Evolutionary conservation across 768 basidiomycete species (phyloP), one percentile per base, ranked within the genome.

Genomic region (Antrodiella citrinella): DNA sequence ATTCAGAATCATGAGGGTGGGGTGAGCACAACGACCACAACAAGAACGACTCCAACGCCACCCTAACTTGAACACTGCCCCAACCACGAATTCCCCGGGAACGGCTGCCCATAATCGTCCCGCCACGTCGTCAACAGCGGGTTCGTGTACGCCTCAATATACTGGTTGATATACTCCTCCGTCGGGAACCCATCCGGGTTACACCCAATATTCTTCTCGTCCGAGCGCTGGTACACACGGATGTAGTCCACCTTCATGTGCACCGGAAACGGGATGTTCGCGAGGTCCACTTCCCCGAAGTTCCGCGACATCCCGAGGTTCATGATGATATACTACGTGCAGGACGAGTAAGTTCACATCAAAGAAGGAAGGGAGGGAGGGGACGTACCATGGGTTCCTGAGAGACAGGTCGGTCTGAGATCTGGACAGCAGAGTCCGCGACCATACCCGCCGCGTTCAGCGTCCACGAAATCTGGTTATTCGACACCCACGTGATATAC

Each of bases 401-500:
- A 0, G 92, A 73, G 11, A 95, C 68, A 2, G 85, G 80, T 26
- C 92, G 72, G 22, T 72, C 69, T 13, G 78, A 74, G 26, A 94
- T 84, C 51, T 86, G 60, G 1, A 76, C 78, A 26, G 59, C 58
- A 3, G 71, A 25, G 62, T 94, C 82, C 9, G 84, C 69, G 0
- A 69, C 86, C 63, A 93, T 63, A 1, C 83, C 89, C 2, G 76
- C 72, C 19, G 72, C 84, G 46, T 78, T 75, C 49, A 94, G 61
- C 3, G 86, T 90, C 92, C 92, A 93, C 7, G 83, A 69, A 21
- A 74, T 60, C 56, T 79, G 70, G 62, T 79, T 78, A 57, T 83
- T 72, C 50, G 80, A 74, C 51, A 93, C 70, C 92, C 92, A 95
- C 2, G 87, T 78, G 57, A 94, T 90, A 60, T 93, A 95, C 82